Evolutionary conservation across 768 basidiomycete species (phyloP).

Genomic region (Agrocybe praecox): DNA sequence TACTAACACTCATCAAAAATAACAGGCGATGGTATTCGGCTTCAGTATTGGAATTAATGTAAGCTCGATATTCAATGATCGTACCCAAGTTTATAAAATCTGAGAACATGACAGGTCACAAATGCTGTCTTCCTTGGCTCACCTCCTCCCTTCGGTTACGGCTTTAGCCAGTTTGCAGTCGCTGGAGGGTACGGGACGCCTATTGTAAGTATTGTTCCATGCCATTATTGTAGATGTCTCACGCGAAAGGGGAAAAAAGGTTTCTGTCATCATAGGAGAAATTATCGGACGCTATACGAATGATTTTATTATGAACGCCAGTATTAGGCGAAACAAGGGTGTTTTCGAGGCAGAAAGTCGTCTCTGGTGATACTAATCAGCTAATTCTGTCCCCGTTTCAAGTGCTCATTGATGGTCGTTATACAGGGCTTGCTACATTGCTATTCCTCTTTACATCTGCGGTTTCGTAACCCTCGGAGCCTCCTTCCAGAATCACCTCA

Average conservation of each 20-base stretch:
- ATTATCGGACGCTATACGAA: conserved; percentile 54
- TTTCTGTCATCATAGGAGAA: conserved; percentile 56
- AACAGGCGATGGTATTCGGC: conserved; percentile 56
- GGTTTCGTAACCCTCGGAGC: conserved; percentile 65
- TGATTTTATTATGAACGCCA: conserved; percentile 50
- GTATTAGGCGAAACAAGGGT: conserved; percentile 52
- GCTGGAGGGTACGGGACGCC: conserved; percentile 59
- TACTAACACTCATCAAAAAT: conserved; percentile 14
- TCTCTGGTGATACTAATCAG: conserved; percentile 45
- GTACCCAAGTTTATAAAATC: neutral
- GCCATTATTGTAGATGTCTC: neutral
- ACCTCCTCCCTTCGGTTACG: conserved; percentile 56
- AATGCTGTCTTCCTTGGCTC: conserved; percentile 66
- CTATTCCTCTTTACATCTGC: conserved; percentile 58
- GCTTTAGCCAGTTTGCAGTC: conserved; percentile 50
- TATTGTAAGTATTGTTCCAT: conserved; percentile 38
- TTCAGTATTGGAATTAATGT: conserved; percentile 70
- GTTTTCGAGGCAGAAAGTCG: conserved; percentile 65
- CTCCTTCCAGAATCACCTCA: conserved; percentile 53
- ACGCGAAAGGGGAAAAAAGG: conserved; percentile 30
- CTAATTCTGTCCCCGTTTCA: neutral
- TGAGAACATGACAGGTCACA: conserved; percentile 45
- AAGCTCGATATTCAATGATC: conserved; percentile 10
- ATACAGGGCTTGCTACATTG: conserved; percentile 61
- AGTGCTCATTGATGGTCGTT: neutral